These are phyloP conservation scores for Areca catechu DNA, from an alignment of 176 grass and related monocot genomes.

Conservation along the genomic window DNA sequence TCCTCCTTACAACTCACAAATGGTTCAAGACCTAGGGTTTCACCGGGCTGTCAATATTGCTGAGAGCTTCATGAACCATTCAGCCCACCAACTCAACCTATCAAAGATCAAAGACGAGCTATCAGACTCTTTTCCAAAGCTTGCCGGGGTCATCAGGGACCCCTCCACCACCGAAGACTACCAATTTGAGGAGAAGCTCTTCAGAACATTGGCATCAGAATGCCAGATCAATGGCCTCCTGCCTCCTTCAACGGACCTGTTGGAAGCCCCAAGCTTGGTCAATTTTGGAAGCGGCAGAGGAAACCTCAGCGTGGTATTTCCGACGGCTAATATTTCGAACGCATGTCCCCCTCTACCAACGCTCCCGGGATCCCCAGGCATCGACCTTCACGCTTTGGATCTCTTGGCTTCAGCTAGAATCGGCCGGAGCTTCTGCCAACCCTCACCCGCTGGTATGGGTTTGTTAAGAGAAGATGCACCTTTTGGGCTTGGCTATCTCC, in stretches of 20 bases:
- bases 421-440: slow-evolving; percentile 37
- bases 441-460: slow-evolving; percentile 25
- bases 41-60: slow-evolving; percentile 34
- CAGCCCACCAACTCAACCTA: slow-evolving; percentile 18
- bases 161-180: slow-evolving; percentile 3
- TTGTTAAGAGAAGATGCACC: slow-evolving; percentile 32
- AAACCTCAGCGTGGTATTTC: slow-evolving; percentile 26
- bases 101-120: slow-evolving; percentile 43
- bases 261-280: not conserved
- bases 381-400: slow-evolving; percentile 40
- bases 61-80: slow-evolving; percentile 21
- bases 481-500: slow-evolving; percentile 39
- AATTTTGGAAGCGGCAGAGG: not conserved
- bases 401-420: slow-evolving; percentile 40
- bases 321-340: slow-evolving; percentile 34
- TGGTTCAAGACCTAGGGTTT: slow-evolving; percentile 87
- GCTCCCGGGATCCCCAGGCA: slow-evolving; percentile 10
- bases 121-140: slow-evolving; percentile 6
- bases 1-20: slow-evolving; percentile 32
- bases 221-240: slow-evolving; percentile 19
- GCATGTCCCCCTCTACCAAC: not conserved
- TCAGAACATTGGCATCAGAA: slow-evolving; percentile 12
- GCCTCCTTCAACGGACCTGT: not conserved
- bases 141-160: not conserved
- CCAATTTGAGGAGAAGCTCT: slow-evolving; percentile 20